Base-by-base conservation (phyloP, 2,329 filamentous ascomycete species). In the Clonostachys sp. region DNA sequence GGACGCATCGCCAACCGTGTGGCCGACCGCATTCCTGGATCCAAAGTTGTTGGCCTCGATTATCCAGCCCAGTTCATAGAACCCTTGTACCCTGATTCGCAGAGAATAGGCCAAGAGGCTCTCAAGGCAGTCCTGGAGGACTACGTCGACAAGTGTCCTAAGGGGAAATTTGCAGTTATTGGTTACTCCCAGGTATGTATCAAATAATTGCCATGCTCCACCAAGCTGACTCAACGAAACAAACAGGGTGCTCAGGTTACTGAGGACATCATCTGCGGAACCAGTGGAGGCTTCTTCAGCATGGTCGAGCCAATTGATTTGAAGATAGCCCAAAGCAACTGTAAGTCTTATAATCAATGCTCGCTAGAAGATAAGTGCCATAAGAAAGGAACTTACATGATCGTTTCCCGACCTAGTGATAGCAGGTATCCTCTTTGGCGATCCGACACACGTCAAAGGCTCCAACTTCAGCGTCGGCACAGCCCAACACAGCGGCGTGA, bases 371-470 rank as follows among this genome's bases (percentile, higher is more conserved):
- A 12, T 10, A 12, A 14, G 36, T 39, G 36, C 7, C 17, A n/a
- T 39, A n/a, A n/a, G 36, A 18, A 39, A 39, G 36, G 10, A 39
- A 18, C 36, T 39, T n/a, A 39, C 12, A n/a, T 39, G 12, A 8
- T 6, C 10, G 40, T 16, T 8, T 34, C 42, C n/a, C 24, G 16
- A 8, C 6, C 14, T 13, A 33, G 24, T 45, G 72, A 69, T 73
- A 38, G 63, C 70, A 47, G 68, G 68, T 24, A 58, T 70, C 49
- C 51, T 70, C 45, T 69, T 71, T 45, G 70, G 70, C 42, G 69
- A 73, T 57, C 70, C 70, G 17, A 65, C 64, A 48, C 65, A 69
- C 56, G 55, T 62, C 50, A 56, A 57, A 57, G 62, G 64, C 46
- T 47, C 58, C 20, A 56, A 62, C 41, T 72, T 66, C 58, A 58